Evolutionary conservation across 2,329 filamentous ascomycete genomes (phyloP).

Genomic region (Arthrinium phaeospermum): DNA sequence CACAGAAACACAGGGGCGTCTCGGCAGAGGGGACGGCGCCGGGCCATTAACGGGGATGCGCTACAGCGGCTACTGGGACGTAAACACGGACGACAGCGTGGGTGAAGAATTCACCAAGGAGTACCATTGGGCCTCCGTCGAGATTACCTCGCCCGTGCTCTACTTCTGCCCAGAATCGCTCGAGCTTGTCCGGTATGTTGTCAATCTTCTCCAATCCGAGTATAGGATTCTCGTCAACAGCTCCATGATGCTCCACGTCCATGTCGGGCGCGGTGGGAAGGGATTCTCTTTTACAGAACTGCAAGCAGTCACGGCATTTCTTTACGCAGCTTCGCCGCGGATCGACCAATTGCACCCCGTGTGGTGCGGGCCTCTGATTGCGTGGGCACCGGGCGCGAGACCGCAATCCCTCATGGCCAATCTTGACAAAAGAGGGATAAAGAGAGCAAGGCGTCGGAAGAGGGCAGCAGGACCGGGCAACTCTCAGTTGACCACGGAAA

Average conservation of each 20-base stretch:
- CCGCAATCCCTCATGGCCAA: background rate
- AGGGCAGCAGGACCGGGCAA: background rate
- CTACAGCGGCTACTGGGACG: slow-evolving; percentile 7
- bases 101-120: background rate
- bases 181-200: background rate
- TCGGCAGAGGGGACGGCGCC: background rate
- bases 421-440: background rate
- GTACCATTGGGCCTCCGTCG: slow-evolving; percentile 10
- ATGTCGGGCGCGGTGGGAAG: slow-evolving; percentile 14
- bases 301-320: slow-evolving; percentile 1
- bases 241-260: slow-evolving; percentile 19
- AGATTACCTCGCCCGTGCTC: slow-evolving; percentile 8
- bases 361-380: slow-evolving; percentile 6
- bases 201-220: slow-evolving; percentile 20
- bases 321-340: slow-evolving; percentile 19
- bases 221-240: slow-evolving; percentile 17
- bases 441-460: background rate
- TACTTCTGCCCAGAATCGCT: background rate
- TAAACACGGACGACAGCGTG: slow-evolving; percentile 17
- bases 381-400: slow-evolving; percentile 17
- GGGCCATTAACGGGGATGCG: too few species aligned
- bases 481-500: background rate
- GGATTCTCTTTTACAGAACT: slow-evolving; percentile 18
- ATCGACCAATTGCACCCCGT: slow-evolving; percentile 21
- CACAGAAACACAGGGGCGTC: background rate